A percentile compares a stretch with the other conserved stretches of the same genome.
phyloP scores from a whole-genome alignment of 139 green algal genomes.

The Chlamydomonas sp. region DNA sequence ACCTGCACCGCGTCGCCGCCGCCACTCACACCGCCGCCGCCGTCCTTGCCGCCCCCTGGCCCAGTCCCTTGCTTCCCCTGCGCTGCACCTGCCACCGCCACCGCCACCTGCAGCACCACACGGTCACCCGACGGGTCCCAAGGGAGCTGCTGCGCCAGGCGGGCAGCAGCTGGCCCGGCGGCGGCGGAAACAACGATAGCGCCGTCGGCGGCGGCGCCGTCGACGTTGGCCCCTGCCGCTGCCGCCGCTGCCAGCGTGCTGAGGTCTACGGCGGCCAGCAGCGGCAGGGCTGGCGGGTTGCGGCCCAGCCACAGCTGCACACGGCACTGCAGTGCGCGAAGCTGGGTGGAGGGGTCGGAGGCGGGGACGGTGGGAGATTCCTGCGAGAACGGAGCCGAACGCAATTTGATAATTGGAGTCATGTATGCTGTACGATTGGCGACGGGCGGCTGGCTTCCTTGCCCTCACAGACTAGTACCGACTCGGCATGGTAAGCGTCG shows the following conservation, averaged over 20 bases:
- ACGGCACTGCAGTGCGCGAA: conserved; percentile 1
- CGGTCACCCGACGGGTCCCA: conserved; percentile 4
- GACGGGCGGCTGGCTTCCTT: too few species aligned
- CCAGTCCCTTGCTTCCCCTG: not conserved
- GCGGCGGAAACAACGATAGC: not conserved
- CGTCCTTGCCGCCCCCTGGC: not conserved
- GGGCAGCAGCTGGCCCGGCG: not conserved
- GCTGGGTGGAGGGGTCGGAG: not conserved
- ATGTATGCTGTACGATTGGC: too few species aligned
- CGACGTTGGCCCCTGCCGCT: not conserved
- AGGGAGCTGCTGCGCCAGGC: conserved; percentile 8
- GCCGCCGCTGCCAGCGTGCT: not conserved
- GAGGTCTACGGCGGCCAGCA: conserved; percentile 4
- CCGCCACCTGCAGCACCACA: conserved; percentile 7
- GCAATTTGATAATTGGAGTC: too few species aligned
- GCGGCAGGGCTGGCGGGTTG: not conserved
- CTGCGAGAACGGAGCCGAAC: too few species aligned
- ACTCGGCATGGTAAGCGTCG: too few species aligned
- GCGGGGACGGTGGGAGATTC: not conserved
- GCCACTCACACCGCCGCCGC: not conserved
- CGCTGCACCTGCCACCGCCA: not conserved
- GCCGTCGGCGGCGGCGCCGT: not conserved
- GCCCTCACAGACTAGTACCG: too few species aligned
- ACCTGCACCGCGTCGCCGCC: not conserved
- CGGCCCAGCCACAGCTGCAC: conserved; percentile 33